Evolutionary conservation across 1,284 basidiomycete species (phyloP).

Genomic region (Fomitopsis pinicola): DNA sequence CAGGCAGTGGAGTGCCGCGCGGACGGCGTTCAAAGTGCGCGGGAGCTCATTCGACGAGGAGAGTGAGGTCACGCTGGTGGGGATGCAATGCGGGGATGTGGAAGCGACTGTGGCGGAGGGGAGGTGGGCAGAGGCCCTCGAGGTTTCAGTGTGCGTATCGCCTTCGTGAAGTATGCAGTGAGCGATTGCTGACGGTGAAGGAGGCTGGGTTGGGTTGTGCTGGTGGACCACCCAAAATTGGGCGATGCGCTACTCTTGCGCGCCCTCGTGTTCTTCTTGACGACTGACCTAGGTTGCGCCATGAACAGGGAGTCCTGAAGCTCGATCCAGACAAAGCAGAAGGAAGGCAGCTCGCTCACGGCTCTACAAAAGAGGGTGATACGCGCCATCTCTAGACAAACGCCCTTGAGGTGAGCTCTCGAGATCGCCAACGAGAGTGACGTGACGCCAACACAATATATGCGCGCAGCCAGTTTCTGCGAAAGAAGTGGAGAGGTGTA

Average conservation of each 20-base stretch:
- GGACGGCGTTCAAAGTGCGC: no score
- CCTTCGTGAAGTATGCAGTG: background rate
- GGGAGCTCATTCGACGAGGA: no score
- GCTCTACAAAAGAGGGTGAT: constrained; percentile 1
- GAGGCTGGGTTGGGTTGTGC: background rate
- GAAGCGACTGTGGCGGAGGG: no score
- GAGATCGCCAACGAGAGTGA: background rate
- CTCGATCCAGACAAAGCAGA: constrained; percentile 14
- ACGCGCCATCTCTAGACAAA: background rate
- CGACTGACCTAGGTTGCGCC: constrained; percentile 8
- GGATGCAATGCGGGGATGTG: no score
- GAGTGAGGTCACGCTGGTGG: no score
- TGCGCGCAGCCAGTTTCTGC: no score
- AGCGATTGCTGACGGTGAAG: background rate
- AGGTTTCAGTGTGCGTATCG: background rate
- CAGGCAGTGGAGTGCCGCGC: no score
- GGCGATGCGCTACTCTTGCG: constrained; percentile 8
- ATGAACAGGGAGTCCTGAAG: constrained; percentile 1
- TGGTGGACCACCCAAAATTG: background rate
- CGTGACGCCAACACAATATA: background rate
- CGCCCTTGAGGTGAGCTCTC: background rate
- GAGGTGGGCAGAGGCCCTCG: no score
- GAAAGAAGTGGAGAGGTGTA: no score
- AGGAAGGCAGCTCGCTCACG: constrained; percentile 4
- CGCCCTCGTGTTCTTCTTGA: constrained; percentile 10